A percentile compares a stretch with the other conserved stretches of the same genome.
These are phyloP conservation scores for Pseudonitzschia pungens DNA, from an alignment of 108 stramenopile species.

Conservation along the genomic window DNA sequence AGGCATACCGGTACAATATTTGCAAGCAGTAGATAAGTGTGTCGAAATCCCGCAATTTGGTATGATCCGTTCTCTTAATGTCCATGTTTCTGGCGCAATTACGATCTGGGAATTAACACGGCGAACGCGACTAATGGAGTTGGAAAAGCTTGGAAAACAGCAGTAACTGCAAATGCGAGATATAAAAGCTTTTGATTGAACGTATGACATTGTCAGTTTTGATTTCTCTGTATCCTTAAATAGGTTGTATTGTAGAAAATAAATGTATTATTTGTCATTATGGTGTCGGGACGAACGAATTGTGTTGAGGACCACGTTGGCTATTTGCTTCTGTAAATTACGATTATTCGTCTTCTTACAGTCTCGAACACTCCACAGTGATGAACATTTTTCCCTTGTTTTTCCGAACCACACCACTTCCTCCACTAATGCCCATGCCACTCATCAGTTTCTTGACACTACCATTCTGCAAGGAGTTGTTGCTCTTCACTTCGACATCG, in stretches of 20 bases:
- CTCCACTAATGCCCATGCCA: background rate
- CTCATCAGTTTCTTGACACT: background rate
- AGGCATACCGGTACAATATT: slow-evolving; percentile 88
- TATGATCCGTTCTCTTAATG: slow-evolving; percentile 92
- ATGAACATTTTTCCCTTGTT: background rate
- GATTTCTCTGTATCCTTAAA: too few species aligned
- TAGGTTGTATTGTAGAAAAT: too few species aligned
- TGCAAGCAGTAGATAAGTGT: slow-evolving; percentile 90
- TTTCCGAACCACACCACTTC: background rate
- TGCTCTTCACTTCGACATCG: slow-evolving; percentile 9
- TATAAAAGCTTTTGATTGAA: too few species aligned
- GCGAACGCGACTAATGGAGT: slow-evolving; percentile 40
- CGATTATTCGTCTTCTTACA: too few species aligned
- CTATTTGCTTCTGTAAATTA: too few species aligned
- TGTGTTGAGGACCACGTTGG: too few species aligned
- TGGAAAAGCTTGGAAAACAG: background rate
- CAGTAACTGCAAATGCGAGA: too few species aligned
- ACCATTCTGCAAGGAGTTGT: background rate
- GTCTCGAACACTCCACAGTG: background rate
- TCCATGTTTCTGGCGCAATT: slow-evolving; percentile 93
- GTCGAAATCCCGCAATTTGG: slow-evolving; percentile 97
- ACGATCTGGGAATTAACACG: slow-evolving; percentile 92
- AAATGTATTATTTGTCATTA: too few species aligned
- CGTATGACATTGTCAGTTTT: too few species aligned
- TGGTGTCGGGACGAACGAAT: too few species aligned